These are phyloP conservation scores for Fraxinus americana DNA, from an alignment of 257 asterid genomes.

Conservation along the genomic window DNA sequence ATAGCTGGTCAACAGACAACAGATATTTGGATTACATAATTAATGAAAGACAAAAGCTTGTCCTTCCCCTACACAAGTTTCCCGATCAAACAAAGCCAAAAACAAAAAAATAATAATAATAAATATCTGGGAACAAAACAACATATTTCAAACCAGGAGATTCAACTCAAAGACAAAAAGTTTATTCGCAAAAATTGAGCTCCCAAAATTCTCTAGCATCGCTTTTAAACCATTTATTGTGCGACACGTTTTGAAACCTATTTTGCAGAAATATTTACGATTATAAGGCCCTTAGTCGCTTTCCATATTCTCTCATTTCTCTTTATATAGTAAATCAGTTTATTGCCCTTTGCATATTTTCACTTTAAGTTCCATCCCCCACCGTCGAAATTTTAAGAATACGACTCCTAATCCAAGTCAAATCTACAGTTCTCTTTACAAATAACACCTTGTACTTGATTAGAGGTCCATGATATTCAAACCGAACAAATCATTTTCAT, in stretches of 20 bases:
- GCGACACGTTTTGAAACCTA: not conserved
- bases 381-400: not conserved
- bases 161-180: not conserved
- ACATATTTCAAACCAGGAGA: not conserved
- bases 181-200: no score
- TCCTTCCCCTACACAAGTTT: no score
- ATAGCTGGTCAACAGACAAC: no score
- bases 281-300: no score
- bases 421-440: slow-evolving; percentile 2
- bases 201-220: not conserved
- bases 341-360: not conserved
- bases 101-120: no score
- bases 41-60: no score
- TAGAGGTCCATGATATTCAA: not conserved
- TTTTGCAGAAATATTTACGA: no score
- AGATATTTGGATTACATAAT: no score
- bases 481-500: no score
- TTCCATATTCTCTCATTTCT: slow-evolving; percentile 9
- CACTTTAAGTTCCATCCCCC: not conserved
- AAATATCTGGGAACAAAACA: not conserved
- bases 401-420: not conserved
- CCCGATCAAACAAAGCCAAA: not conserved
- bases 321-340: not conserved
- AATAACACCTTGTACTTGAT: not conserved
- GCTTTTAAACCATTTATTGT: no score